Conservation (phyloP, 306 rosid genomes). For the Quercus berberidifolia region DNA sequence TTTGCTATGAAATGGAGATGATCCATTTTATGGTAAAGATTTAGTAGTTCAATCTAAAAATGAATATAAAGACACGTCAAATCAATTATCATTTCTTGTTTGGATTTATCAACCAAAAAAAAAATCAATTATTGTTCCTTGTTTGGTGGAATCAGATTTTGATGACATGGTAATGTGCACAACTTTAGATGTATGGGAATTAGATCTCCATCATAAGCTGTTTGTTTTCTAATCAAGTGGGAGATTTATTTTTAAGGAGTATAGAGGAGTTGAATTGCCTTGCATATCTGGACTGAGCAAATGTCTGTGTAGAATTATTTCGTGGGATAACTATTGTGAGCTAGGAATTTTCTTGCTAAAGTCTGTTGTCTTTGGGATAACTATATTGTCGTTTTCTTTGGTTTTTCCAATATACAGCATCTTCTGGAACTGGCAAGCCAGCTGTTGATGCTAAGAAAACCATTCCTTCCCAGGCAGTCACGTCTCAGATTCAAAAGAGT, state of each 20-base stretch:
- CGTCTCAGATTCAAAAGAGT: constrained; percentile 35
- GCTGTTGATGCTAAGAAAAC: constrained; percentile 37
- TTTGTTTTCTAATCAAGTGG: background rate
- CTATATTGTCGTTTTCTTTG: background rate
- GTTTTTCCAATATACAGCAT: constrained; percentile 7
- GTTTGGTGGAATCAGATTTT: too few species aligned
- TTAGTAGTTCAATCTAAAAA: too few species aligned
- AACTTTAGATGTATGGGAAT: too few species aligned
- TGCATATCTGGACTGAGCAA: background rate
- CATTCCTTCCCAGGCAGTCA: constrained; percentile 33
- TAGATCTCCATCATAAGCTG: background rate
- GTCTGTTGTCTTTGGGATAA: background rate
- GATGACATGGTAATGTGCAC: too few species aligned
- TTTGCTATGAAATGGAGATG: too few species aligned
- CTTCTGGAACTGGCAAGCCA: constrained; percentile 20
- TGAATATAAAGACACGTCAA: too few species aligned
- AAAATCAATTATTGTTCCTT: too few species aligned
- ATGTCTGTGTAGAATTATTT: background rate
- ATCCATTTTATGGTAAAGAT: too few species aligned
- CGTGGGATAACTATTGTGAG: background rate
- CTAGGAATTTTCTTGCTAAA: background rate
- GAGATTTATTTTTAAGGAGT: background rate
- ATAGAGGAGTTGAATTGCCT: background rate
- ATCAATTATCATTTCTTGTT: too few species aligned
- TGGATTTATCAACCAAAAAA: too few species aligned